Conservation (phyloP, 441 rosid genomes). For the Erodium texanum region DNA sequence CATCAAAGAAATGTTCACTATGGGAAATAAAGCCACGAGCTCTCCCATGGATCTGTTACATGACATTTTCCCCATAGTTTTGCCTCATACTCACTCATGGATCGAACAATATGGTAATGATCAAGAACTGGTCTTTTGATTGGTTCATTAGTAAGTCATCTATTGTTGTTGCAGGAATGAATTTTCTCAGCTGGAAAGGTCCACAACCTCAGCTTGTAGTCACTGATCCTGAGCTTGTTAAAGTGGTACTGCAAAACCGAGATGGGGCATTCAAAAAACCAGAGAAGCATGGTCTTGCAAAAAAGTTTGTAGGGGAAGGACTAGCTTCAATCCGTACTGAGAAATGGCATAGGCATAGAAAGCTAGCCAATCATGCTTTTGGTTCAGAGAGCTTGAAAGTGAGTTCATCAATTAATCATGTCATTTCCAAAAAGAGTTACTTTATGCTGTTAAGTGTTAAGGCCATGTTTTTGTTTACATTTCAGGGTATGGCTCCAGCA, state of each 20-base stretch:
- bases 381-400: constrained; percentile 31
- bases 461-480: too few species aligned
- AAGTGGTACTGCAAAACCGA: constrained; percentile 25
- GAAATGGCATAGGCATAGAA: constrained; percentile 30
- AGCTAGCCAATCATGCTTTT: constrained; percentile 35
- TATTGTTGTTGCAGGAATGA: constrained; percentile 19
- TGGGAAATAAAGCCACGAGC: constrained; percentile 4
- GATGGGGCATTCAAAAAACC: constrained; percentile 17
- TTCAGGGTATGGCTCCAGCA: constrained; percentile 14
- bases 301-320: constrained; percentile 33
- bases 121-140: not conserved
- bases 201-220: constrained; percentile 23
- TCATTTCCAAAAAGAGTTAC: not conserved
- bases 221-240: constrained; percentile 26
- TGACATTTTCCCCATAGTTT: constrained; percentile 16
- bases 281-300: not conserved
- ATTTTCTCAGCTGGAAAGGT: constrained; percentile 28
- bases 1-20: constrained; percentile 24
- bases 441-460: not conserved
- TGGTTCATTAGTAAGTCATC: not conserved
- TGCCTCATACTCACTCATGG: constrained; percentile 32
- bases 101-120: constrained; percentile 26
- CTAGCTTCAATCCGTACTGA: constrained; percentile 20
- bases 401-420: not conserved
- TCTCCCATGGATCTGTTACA: constrained; percentile 23